Conservation (phyloP, 1,284 basidiomycete species). For the Trichosporon coremiiforme region DNA sequence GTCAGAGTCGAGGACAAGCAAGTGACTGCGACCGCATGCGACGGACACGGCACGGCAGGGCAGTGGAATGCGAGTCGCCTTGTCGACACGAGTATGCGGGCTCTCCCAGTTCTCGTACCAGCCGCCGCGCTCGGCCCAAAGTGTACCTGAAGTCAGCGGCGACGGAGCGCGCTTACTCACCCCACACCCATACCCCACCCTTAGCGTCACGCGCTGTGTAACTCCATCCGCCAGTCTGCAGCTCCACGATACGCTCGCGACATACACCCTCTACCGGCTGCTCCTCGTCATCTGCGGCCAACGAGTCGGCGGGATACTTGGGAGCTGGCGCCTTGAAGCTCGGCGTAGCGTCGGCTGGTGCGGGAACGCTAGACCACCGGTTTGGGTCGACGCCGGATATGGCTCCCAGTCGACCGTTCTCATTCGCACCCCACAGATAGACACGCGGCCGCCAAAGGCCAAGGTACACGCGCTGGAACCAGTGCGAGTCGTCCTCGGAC, state of each 20-base stretch:
- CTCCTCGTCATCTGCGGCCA: background rate
- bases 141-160: constrained; percentile 12
- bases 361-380: background rate
- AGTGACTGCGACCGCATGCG: constrained; percentile 44
- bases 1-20: constrained; percentile 50
- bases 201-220: constrained; percentile 62
- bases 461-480: constrained; percentile 77
- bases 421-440: constrained; percentile 77
- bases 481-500: constrained; percentile 48
- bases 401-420: background rate
- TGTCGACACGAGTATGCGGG: constrained; percentile 34
- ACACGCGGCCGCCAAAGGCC: constrained; percentile 65
- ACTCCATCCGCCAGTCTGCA: constrained; percentile 76
- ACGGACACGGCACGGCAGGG: constrained; percentile 43
- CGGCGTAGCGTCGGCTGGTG: constrained; percentile 15
- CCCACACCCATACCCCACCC: constrained; percentile 79
- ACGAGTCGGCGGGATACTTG: background rate
- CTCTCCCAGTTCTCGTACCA: constrained; percentile 55
- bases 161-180: constrained; percentile 54
- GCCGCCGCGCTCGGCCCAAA: constrained; percentile 41
- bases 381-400: constrained; percentile 25
- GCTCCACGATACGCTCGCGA: constrained; percentile 63
- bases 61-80: constrained; percentile 45
- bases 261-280: background rate
- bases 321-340: constrained; percentile 13